Conservation (phyloP, 2,329 filamentous ascomycete genomes). For the Podosphaera fusca region DNA sequence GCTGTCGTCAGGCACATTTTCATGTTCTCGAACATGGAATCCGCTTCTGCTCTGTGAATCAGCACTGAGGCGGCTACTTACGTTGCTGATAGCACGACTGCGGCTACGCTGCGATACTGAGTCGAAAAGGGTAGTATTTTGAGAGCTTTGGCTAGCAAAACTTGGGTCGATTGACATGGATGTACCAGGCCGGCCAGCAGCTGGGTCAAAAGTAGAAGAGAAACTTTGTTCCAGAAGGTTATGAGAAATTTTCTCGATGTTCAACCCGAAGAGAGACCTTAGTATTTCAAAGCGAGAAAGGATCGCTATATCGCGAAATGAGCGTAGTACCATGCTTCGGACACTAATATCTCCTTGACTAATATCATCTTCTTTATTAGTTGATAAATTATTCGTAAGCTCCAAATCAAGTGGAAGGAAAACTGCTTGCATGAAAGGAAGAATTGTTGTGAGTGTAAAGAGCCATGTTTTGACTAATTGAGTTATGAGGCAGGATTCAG, state of each 20-base stretch:
- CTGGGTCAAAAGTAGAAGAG: slow-evolving; percentile 26
- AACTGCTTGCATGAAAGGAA: slow-evolving; percentile 87
- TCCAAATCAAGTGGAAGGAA: slow-evolving; percentile 86
- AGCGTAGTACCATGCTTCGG: slow-evolving; percentile 64
- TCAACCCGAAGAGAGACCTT: slow-evolving; percentile 72
- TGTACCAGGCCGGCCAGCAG: slow-evolving; percentile 39
- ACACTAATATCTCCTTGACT: slow-evolving; percentile 21
- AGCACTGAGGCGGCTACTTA: neutral
- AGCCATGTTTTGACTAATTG: slow-evolving; percentile 87
- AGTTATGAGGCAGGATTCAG: slow-evolving; percentile 75
- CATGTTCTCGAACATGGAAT: neutral
- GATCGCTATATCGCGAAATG: slow-evolving; percentile 75
- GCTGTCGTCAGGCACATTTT: neutral
- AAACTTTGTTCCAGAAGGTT: slow-evolving; percentile 22
- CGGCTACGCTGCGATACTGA: slow-evolving; percentile 32
- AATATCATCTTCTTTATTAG: slow-evolving; percentile 36
- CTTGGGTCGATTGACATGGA: slow-evolving; percentile 52
- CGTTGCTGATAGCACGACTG: slow-evolving; percentile 62
- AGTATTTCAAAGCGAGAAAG: slow-evolving; percentile 72
- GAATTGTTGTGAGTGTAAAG: slow-evolving; percentile 68
- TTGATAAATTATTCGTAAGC: slow-evolving; percentile 43
- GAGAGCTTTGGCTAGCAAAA: slow-evolving; percentile 58
- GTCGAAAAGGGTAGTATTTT: slow-evolving; percentile 50
- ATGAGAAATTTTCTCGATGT: slow-evolving; percentile 43
- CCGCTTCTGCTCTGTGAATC: neutral